These are phyloP conservation scores for Oryza punctata DNA, from an alignment of 176 grass and related monocot species.

Conservation along the genomic window DNA sequence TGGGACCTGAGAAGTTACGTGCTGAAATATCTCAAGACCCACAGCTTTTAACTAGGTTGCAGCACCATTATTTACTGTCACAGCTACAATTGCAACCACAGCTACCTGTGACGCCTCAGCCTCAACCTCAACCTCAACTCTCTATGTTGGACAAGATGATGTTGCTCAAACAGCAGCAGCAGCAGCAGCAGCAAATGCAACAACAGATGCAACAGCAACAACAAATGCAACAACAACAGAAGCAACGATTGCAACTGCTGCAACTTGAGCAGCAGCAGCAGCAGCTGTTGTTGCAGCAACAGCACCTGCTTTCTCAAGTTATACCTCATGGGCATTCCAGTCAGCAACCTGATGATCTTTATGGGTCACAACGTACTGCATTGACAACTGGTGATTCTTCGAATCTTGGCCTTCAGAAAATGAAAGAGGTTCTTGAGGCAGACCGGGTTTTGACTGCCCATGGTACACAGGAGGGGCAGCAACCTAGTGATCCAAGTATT, in stretches of 20 bases:
- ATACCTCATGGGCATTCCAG: conserved; percentile 46
- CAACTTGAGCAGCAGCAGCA: conserved; percentile 67
- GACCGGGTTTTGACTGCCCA: conserved; percentile 47
- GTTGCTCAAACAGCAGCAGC: conserved; percentile 92
- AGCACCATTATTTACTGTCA: conserved; percentile 85
- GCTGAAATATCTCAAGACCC: conserved; percentile 84
- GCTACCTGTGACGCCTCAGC: conserved; percentile 53
- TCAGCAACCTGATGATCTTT: conserved; percentile 60
- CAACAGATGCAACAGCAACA: conserved; percentile 59
- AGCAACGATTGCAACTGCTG: conserved; percentile 14
- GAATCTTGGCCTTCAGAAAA: conserved; percentile 52
- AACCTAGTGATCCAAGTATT: conserved; percentile 46
- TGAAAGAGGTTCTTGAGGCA: conserved; percentile 55
- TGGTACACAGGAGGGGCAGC: conserved; percentile 40
- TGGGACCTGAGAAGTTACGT: conserved; percentile 66
- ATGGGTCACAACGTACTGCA: conserved; percentile 42
- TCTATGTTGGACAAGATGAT: conserved; percentile 86
- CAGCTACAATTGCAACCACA: conserved; percentile 86
- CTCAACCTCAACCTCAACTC: conserved; percentile 55
- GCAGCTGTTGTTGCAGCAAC: conserved; percentile 69
- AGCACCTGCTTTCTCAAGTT: conserved; percentile 65
- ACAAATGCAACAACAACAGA: conserved; percentile 49
- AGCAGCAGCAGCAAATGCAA: conserved; percentile 61
- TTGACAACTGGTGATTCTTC: conserved; percentile 49
- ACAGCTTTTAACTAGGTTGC: conserved; percentile 65